Conservation (phyloP, 2,329 filamentous ascomycete species). For the Colletotrichum acutatum region DNA sequence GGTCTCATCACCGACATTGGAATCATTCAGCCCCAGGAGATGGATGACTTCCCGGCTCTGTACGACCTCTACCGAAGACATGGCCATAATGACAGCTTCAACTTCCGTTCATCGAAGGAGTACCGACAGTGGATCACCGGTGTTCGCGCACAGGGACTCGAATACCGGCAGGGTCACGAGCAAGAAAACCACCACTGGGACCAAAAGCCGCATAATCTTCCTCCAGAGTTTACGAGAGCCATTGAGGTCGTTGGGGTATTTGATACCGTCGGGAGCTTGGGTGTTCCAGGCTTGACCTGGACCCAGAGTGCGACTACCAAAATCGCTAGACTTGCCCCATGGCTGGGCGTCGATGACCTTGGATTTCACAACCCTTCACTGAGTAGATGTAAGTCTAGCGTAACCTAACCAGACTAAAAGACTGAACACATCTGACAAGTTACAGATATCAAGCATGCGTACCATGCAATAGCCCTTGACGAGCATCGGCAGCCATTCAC, state of each 20-base stretch:
- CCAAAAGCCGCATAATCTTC: neutral
- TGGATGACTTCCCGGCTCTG: constrained; percentile 7
- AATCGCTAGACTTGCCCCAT: neutral
- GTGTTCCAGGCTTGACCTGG: neutral
- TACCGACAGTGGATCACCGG: constrained; percentile 16
- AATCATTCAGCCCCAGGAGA: constrained; percentile 28
- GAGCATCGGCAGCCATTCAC: constrained; percentile 1
- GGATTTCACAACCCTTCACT: constrained; percentile 13
- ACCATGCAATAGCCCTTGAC: constrained; percentile 20
- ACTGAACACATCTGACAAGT: too few relatives aligned
- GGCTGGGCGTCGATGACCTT: neutral
- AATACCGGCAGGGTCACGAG: neutral
- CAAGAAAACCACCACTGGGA: neutral
- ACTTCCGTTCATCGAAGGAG: neutral
- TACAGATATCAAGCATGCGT: constrained; percentile 4
- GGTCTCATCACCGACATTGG: constrained; percentile 47
- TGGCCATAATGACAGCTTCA: neutral
- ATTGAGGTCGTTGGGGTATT: constrained; percentile 28
- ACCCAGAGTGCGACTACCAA: neutral
- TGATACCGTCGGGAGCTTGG: constrained; percentile 31
- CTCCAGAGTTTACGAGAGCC: constrained; percentile 4
- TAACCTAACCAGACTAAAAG: too few relatives aligned
- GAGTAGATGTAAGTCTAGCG: constrained; percentile 8
- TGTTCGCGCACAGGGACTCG: neutral
- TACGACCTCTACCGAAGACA: neutral